Conservation (phyloP, 768 basidiomycete species). For the Boletus sensibilis region DNA sequence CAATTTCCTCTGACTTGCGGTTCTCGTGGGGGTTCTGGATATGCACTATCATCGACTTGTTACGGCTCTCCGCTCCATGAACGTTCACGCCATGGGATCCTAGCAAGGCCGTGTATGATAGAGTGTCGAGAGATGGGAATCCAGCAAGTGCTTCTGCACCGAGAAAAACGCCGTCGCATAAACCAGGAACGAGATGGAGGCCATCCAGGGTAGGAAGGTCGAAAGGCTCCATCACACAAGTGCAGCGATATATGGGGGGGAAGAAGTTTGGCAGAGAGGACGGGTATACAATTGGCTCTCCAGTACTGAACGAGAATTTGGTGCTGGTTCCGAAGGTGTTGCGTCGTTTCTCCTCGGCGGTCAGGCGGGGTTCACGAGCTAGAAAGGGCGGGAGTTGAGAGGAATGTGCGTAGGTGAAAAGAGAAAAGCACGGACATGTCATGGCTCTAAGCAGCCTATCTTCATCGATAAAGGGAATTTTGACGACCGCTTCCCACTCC, state of each 20-base stretch:
- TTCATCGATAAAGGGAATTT: constrained; percentile 97
- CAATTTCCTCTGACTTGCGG: constrained; percentile 69
- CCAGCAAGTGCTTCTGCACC: constrained; percentile 88
- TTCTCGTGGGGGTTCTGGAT: constrained; percentile 74
- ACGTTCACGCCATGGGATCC: constrained; percentile 91
- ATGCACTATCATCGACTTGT: constrained; percentile 91
- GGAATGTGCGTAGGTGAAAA: not conserved
- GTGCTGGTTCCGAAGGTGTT: constrained; percentile 82
- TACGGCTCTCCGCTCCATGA: constrained; percentile 85
- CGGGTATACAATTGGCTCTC: constrained; percentile 68
- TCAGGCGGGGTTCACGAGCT: constrained; percentile 81
- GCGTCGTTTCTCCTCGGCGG: constrained; percentile 67
- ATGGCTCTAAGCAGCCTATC: constrained; percentile 76
- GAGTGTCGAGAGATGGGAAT: constrained; percentile 92
- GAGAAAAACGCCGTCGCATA: constrained; percentile 85
- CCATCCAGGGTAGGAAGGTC: constrained; percentile 85
- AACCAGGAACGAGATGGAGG: constrained; percentile 80
- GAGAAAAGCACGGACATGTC: constrained; percentile 46
- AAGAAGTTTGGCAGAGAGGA: constrained; percentile 95
- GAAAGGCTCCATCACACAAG: constrained; percentile 78
- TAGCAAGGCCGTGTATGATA: constrained; percentile 73
- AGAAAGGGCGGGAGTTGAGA: not conserved
- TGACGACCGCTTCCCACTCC: constrained; percentile 98
- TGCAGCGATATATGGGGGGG: constrained; percentile 79
- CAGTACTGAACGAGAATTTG: constrained; percentile 68